Evolutionary conservation across 202 grass and related monocot species (phyloP).

Genomic region (Elaeis oleifera): DNA sequence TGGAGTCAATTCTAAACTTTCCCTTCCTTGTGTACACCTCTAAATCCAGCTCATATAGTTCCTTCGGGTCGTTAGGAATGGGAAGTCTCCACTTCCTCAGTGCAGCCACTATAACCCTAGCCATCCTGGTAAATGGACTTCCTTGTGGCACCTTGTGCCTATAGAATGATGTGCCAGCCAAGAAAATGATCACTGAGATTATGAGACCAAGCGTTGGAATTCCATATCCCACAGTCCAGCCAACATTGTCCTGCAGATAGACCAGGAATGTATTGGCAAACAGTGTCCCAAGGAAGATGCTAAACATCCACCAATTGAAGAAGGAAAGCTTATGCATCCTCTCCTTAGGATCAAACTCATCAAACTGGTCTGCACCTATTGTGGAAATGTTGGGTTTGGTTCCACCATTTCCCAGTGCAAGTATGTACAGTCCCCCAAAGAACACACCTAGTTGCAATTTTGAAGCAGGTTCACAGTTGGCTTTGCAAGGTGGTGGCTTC

Average conservation of each 20-base stretch:
- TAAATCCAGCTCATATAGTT: conserved; percentile 46
- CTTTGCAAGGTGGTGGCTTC: conserved; percentile 10
- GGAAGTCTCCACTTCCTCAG: conserved; percentile 28
- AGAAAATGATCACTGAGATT: conserved; percentile 45
- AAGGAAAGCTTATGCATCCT: conserved; percentile 81
- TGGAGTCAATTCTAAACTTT: conserved; percentile 33
- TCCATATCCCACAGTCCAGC: conserved; percentile 64
- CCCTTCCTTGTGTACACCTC: conserved; percentile 21
- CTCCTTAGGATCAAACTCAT: conserved; percentile 57
- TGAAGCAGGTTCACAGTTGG: conserved; percentile 21
- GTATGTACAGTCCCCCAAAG: conserved; percentile 73
- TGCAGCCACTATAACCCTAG: conserved; percentile 39
- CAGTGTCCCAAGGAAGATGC: conserved; percentile 94
- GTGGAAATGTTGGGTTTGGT: conserved; percentile 98
- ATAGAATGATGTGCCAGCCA: conserved; percentile 63
- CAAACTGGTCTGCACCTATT: conserved; percentile 91
- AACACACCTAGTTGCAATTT: conserved; percentile 64
- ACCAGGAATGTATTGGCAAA: conserved; percentile 81
- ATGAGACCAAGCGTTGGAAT: conserved; percentile 46
- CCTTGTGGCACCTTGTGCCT: conserved; percentile 66
- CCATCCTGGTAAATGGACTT: conserved; percentile 56
- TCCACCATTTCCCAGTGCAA: conserved; percentile 73
- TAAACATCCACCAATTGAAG: conserved; percentile 99
- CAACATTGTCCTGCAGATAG: conserved; percentile 78
- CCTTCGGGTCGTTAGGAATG: conserved; percentile 17